phyloP scores from a whole-genome alignment of 495 filamentous ascomycete species.

The Podospora comata region DNA sequence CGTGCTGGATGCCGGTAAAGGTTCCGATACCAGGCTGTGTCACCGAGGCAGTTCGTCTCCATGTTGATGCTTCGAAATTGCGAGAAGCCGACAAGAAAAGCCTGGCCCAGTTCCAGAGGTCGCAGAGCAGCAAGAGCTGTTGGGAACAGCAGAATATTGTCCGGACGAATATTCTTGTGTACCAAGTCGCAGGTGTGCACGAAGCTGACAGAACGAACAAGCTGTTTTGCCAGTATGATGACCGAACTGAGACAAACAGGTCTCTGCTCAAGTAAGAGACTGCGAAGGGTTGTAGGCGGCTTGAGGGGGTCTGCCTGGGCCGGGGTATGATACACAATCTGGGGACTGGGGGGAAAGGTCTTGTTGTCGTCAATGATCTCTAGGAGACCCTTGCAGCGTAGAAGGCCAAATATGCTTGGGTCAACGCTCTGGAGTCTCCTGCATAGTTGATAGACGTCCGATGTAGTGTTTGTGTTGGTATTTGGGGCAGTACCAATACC shows the following conservation, averaged over 20 bases:
- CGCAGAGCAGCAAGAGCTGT: not conserved
- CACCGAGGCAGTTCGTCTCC: constrained; percentile 28
- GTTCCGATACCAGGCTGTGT: constrained; percentile 46
- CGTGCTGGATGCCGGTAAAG: constrained; percentile 58
- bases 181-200: constrained; percentile 10
- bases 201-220: constrained; percentile 4
- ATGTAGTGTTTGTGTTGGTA: not conserved
- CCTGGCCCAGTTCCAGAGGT: not conserved
- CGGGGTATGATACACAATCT: not conserved
- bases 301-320: not conserved
- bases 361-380: not conserved
- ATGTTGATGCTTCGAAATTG: constrained; percentile 2
- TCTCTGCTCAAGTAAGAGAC: not conserved
- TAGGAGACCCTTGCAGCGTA: not conserved
- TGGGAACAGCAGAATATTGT: constrained; percentile 5
- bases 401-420: constrained; percentile 2
- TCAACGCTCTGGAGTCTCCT: not conserved
- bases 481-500: not conserved
- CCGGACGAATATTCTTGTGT: constrained; percentile 11
- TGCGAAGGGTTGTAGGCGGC: not conserved
- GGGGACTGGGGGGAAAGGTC: not conserved
- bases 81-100: not conserved
- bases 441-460: not conserved
- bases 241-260: not conserved
- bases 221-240: not conserved